Percentiles rank a stretch among this genome's conserved stretches.
Evolutionary conservation across 2,329 filamentous ascomycete genomes (phyloP).

Genomic region (Epichloe sibirici): DNA sequence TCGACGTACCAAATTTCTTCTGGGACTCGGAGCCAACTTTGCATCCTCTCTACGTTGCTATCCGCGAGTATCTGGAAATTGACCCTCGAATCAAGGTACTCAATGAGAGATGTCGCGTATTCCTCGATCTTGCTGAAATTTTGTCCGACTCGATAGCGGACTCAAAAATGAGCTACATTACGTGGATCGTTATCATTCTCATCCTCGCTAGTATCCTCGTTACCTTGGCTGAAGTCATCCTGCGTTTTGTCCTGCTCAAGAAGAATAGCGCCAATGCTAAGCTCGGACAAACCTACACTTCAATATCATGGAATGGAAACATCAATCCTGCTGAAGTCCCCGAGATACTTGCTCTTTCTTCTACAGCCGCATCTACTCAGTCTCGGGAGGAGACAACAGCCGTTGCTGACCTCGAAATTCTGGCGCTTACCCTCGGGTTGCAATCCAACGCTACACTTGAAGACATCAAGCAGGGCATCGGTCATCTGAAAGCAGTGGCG

Average conservation of each 20-base stretch:
- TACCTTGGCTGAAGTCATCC: conserved; percentile 76
- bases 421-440: conserved; percentile 23
- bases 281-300: conserved; percentile 7
- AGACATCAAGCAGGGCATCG: conserved; percentile 23
- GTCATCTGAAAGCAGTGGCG: conserved; percentile 15
- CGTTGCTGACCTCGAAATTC: conserved; percentile 21
- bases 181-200: conserved; percentile 94
- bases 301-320: conserved; percentile 8
- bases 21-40: conserved; percentile 96
- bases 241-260: conserved; percentile 67
- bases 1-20: conserved; percentile 94
- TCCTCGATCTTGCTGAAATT: conserved; percentile 91
- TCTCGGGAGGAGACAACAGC: conserved; percentile 8
- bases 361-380: conserved; percentile 1
- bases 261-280: conserved; percentile 11
- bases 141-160: conserved; percentile 85
- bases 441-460: conserved; percentile 22
- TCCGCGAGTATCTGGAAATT: conserved; percentile 96
- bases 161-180: conserved; percentile 90
- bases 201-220: conserved; percentile 86
- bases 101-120: conserved; percentile 92
- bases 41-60: conserved; percentile 84
- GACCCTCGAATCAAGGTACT: conserved; percentile 91
- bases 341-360: conserved; percentile 10
- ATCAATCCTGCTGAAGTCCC: conserved; percentile 8